Evolutionary conservation across 1,139 yeast genomes (phyloP), one percentile per base, ranked within the genome.

Genomic region (Saccharomyces hybrid): DNA sequence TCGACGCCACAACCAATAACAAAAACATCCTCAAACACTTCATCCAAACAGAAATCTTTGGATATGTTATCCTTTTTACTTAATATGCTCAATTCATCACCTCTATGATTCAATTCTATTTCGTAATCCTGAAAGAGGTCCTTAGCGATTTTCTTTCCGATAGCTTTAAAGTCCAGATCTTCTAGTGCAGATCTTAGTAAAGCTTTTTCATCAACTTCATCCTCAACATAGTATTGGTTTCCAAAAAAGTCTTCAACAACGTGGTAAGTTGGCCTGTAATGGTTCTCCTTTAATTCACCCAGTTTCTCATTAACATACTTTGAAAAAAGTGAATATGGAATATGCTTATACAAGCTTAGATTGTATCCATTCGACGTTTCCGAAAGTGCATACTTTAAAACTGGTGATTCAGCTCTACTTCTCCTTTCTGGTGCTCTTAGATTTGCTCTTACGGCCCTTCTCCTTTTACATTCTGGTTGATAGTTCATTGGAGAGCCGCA

Each of bases 181-280:
- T 55, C 49, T 34, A 64, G 21, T 4, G 62, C 66, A 24, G 61
- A 57, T 27, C 59, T 53, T 38, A 60, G 51, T 16, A 62, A 48
- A 34, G 55, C 54, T 12, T 61, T 54, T 27, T 61, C 60, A 44
- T 56, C 57, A 2, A 57, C 49, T 49, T 60, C 58, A 29, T 64
- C 63, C 50, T 60, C 60, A 42, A 66, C 62, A 46, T 62, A 65
- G 49, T 58, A 65, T 42, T 63, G 60, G 54, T 63, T 64, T 42
- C 70, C 69, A 50, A 64, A 65, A 26, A 64, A 49, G 54, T 66
- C 69, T 16, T 59, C 56, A 5, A 65, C 69, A 12, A 63, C 42
- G 14, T 54, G 60, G 53, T 62, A 66, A 9, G 52, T 51, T 51
- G 70, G 70, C 26, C 52, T 52, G 47, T 60, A 53, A 16, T 49